A percentile compares a stretch with the other conserved stretches of the same genome.
phyloP scores from a whole-genome alignment of 768 basidiomycete genomes.

The Cystofilobasidium macerans region DNA sequence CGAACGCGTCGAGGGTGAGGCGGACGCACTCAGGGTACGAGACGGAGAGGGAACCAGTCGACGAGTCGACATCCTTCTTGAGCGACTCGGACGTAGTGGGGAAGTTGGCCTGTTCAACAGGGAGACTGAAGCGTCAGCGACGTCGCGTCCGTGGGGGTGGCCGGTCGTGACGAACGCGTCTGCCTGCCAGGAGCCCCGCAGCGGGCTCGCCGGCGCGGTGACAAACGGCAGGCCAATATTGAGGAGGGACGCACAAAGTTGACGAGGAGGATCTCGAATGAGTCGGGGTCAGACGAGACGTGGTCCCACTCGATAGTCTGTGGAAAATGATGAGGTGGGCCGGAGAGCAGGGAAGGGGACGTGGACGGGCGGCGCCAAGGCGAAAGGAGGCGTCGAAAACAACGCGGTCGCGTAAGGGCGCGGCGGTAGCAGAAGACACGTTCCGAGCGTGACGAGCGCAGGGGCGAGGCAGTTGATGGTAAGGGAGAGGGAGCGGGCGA shows the following conservation, averaged over 20 bases:
- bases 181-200: background rate
- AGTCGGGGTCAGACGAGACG: conserved; percentile 5
- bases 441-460: background rate
- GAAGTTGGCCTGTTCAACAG: conserved; percentile 10
- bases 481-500: background rate
- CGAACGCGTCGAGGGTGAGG: background rate
- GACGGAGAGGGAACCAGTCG: conserved; percentile 23
- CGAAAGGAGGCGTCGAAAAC: background rate
- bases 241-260: conserved; percentile 3
- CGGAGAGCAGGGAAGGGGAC: background rate
- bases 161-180: background rate
- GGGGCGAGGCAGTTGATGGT: background rate
- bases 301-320: conserved; percentile 10
- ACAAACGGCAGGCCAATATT: conserved; percentile 22
- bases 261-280: conserved; percentile 15
- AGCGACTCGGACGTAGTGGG: conserved; percentile 24
- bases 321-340: background rate
- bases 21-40: conserved; percentile 25
- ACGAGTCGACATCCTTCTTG: conserved; percentile 23
- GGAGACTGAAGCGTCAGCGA: background rate
- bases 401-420: background rate
- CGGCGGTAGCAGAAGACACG: background rate
- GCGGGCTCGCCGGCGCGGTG: conserved; percentile 13
- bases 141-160: background rate
- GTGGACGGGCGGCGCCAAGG: background rate